Evolutionary conservation across 371 early-diverging fungal genomes (phyloP).

Genomic region (Cokeromyces recurvatus): DNA sequence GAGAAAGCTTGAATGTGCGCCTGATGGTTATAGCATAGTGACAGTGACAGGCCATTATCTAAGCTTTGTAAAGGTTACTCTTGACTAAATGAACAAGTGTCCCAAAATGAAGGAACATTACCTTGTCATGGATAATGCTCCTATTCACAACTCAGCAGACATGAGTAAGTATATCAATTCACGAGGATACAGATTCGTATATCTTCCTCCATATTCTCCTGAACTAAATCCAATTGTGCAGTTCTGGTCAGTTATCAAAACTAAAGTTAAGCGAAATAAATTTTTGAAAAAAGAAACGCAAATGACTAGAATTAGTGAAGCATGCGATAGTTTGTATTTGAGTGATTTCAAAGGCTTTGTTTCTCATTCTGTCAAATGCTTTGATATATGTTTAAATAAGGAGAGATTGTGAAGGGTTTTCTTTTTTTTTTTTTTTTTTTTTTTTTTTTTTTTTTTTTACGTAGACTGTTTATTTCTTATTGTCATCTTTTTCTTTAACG

Average conservation of each 20-base stretch:
- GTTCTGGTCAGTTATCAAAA: constrained; percentile 9
- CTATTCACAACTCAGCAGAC: constrained; percentile 22
- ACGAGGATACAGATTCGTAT: constrained; percentile 15
- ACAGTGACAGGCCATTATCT: constrained; percentile 11
- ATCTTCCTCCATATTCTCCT: constrained; percentile 13
- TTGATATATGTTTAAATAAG: constrained; percentile 5
- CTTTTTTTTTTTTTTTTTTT: too few relatives aligned
- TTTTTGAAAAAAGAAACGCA: constrained; percentile 10
- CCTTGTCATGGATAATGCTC: constrained; percentile 25
- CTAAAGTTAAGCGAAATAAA: constrained; percentile 9
- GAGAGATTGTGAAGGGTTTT: constrained; percentile 4
- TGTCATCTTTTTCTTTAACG: too few relatives aligned
- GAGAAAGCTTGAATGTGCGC: constrained; percentile 11
- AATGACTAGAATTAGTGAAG: constrained; percentile 7
- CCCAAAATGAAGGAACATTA: constrained; percentile 25
- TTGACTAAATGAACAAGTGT: constrained; percentile 22
- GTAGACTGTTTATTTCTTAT: too few relatives aligned
- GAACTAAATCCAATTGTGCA: constrained; percentile 9
- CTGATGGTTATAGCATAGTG: constrained; percentile 10
- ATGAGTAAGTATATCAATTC: constrained; percentile 17
- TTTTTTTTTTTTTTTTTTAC: too few relatives aligned
- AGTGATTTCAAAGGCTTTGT: constrained; percentile 2
- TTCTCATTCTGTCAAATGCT: constrained; percentile 1
- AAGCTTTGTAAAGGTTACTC: constrained; percentile 12
- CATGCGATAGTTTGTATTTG: constrained; percentile 4